Evolutionary conservation across 2,329 filamentous ascomycete species (phyloP), one percentile per base, ranked within the genome.

Genomic region (Arthrobotrys pseudoclavata): DNA sequence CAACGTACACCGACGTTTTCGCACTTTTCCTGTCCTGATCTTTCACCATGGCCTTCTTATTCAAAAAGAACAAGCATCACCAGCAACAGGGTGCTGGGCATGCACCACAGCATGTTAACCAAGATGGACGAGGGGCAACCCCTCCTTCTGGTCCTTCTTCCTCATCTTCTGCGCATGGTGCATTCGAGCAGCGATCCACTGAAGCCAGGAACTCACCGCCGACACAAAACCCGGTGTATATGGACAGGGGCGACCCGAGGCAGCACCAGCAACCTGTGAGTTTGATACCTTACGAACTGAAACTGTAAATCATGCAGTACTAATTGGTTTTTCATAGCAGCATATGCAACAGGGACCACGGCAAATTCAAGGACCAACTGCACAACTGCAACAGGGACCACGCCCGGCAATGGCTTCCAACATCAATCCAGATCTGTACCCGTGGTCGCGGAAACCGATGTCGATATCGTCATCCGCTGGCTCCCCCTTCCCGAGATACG

Each of bases 401-500:
- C 72, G 67, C 15, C 74, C 48, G 24, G 71, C 71, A 18, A 34
- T 64, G 24, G 64, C 80, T 15, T 68, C 79, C 22, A 79, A 79
- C 63, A 69, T 79, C 15, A 79, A 79, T 66, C 76, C 80, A 9
- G 78, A 89, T 47, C 89, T 97, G 68, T 99, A 98, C 83, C 96
- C 96, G 0, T 99, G 96, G 96, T 97, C 95, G 79, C 93, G 97
- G 83, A 90, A 93, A 76, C 90, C 92, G 69, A 85, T 99, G 66
- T 95, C 92, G 80, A 97, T 97, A 84, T 92, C 92, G 15, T 90
- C 93, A 4, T 88, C 91, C 1, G 91, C 94, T 82, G 88, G 91
- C 10, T 94, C 93, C 80, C 96, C 96, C 0, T 99, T 99, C 81
- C 96, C 96, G 13, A 90, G 96, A 83, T 99, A 99, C 87, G 96